Percentiles rank a stretch among this genome's conserved stretches.
phyloP scores from a whole-genome alignment of 495 filamentous ascomycete species.

The Parachaetomium inaequale region DNA sequence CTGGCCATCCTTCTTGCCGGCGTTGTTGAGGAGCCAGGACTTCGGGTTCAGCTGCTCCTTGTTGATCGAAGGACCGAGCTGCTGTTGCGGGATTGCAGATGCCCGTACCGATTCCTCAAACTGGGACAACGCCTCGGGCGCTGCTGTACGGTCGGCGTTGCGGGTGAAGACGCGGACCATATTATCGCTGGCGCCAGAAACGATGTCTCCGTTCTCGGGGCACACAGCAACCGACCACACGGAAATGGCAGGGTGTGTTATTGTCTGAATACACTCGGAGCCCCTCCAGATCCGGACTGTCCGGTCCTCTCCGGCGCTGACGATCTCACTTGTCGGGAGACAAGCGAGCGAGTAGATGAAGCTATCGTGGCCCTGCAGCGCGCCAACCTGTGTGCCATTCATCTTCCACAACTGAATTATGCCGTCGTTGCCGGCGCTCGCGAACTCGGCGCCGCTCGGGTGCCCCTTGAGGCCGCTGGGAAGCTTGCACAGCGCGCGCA shows the following conservation, averaged over 20 bases:
- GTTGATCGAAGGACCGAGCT: constrained; percentile 66
- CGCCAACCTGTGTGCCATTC: constrained; percentile 64
- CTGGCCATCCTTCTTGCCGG: constrained; percentile 89
- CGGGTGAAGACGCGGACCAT: constrained; percentile 82
- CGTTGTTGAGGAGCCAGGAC: constrained; percentile 73
- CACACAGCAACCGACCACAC: constrained; percentile 90
- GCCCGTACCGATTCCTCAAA: constrained; percentile 79
- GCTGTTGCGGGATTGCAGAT: constrained; percentile 82
- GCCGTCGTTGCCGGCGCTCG: constrained; percentile 84
- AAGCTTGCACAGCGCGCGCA: constrained; percentile 80
- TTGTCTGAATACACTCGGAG: constrained; percentile 82
- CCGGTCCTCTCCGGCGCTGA: constrained; percentile 89
- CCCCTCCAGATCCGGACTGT: constrained; percentile 86
- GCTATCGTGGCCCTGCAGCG: constrained; percentile 83
- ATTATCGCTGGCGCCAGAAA: constrained; percentile 85
- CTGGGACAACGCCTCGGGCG: constrained; percentile 49
- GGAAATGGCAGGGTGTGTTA: constrained; percentile 95
- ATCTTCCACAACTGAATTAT: constrained; percentile 81
- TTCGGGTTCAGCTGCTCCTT: constrained; percentile 86
- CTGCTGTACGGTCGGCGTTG: constrained; percentile 65
- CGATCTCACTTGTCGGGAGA: constrained; percentile 78
- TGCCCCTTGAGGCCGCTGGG: constrained; percentile 56
- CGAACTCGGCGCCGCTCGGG: constrained; percentile 78
- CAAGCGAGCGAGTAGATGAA: constrained; percentile 87
- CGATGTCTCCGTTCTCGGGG: constrained; percentile 80